Evolutionary conservation across 768 basidiomycete species (phyloP).

Genomic region (Tephrocybe sp.): DNA sequence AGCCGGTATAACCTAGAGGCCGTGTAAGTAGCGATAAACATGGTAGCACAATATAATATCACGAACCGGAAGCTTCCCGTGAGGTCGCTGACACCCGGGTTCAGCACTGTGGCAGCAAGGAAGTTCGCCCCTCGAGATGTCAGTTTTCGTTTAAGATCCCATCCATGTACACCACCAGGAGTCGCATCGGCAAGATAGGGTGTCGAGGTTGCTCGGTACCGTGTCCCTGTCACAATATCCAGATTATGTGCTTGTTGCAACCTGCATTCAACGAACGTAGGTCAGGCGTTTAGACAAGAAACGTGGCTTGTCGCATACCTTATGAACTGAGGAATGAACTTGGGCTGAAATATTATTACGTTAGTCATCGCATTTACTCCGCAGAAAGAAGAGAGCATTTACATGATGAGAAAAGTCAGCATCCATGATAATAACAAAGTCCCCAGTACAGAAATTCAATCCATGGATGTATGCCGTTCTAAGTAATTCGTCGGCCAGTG

Average conservation of each 20-base stretch:
- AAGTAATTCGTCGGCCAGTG: conserved; percentile 3
- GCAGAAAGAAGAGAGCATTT: conserved; percentile 24
- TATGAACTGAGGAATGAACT: conserved; percentile 93
- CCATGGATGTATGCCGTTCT: conserved; percentile 89
- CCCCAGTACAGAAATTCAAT: conserved; percentile 82
- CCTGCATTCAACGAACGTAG: conserved; percentile 36
- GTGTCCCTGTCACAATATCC: conserved; percentile 91
- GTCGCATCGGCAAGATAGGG: conserved; percentile 55
- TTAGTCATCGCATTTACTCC: neutral
- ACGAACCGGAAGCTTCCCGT: conserved; percentile 87
- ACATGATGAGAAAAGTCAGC: conserved; percentile 96
- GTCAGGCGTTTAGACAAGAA: neutral
- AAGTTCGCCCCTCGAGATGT: conserved; percentile 90
- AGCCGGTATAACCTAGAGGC: conserved; percentile 66
- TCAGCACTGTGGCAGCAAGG: conserved; percentile 80
- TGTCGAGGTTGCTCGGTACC: conserved; percentile 66
- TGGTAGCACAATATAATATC: neutral
- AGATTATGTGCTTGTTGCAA: conserved; percentile 83
- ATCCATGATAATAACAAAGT: conserved; percentile 97
- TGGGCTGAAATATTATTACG: conserved; percentile 53
- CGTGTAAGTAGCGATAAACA: neutral
- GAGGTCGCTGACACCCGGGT: conserved; percentile 84
- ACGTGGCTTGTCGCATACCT: conserved; percentile 43
- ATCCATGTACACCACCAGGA: conserved; percentile 88
- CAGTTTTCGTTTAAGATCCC: conserved; percentile 88